Conservation (phyloP, 495 filamentous ascomycete genomes). For the Aspergillus bertholletiae region DNA sequence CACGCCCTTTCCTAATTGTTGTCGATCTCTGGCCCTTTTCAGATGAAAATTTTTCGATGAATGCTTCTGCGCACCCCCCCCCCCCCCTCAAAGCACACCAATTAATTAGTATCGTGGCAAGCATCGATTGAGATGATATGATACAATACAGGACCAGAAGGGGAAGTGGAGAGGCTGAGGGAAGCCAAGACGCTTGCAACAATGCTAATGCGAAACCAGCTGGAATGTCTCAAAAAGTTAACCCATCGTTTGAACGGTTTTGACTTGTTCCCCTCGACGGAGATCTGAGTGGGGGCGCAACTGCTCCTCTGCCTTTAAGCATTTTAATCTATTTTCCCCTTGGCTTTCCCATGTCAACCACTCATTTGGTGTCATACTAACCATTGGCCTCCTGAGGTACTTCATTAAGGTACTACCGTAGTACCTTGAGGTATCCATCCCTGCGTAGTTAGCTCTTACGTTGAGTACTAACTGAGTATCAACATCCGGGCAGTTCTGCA, state of each 20-base stretch:
- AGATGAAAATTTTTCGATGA: not conserved
- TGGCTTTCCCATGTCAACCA: not conserved
- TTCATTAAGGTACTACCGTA: too few species aligned
- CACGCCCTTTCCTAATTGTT: not conserved
- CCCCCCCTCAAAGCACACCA: too few species aligned
- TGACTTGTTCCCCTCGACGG: not conserved
- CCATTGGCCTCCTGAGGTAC: not conserved
- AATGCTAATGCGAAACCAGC: not conserved
- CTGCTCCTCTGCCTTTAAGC: not conserved
- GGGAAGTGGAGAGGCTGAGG: not conserved
- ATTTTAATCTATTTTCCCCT: not conserved
- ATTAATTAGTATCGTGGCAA: too few species aligned
- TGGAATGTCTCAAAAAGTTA: not conserved
- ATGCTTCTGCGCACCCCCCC: too few species aligned
- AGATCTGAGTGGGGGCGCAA: not conserved
- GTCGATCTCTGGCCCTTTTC: not conserved
- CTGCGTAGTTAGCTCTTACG: not conserved
- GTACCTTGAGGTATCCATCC: not conserved
- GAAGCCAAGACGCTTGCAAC: not conserved
- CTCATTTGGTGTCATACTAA: not conserved
- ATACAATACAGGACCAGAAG: not conserved
- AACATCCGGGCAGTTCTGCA: not conserved
- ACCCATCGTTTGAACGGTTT: not conserved
- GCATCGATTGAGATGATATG: too few species aligned
- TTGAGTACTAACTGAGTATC: not conserved